These are phyloP conservation scores for Coemansia sp. DNA, from an alignment of 192 early-diverging fungal genomes.

Conservation along the genomic window DNA sequence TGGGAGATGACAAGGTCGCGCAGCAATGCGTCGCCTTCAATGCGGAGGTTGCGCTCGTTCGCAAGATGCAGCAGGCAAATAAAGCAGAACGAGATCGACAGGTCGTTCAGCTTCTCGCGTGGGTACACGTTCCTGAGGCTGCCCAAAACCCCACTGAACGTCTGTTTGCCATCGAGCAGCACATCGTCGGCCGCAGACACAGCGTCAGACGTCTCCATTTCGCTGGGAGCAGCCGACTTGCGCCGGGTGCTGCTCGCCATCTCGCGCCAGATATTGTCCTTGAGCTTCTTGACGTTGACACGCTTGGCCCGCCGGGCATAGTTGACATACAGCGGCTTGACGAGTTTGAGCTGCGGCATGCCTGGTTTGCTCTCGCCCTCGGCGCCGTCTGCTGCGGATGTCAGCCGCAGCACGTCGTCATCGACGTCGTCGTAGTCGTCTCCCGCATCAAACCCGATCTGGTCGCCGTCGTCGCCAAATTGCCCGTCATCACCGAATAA, in stretches of 20 bases:
- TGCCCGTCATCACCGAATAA: constrained; percentile 39
- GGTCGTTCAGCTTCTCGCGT: constrained; percentile 78
- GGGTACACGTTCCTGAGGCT: constrained; percentile 75
- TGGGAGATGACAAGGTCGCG: constrained; percentile 54
- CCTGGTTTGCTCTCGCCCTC: constrained; percentile 23
- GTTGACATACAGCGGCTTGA: constrained; percentile 70
- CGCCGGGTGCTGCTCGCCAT: constrained; percentile 43
- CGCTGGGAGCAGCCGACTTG: constrained; percentile 12
- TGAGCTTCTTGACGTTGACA: constrained; percentile 92
- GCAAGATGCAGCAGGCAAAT: constrained; percentile 96
- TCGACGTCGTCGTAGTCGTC: constrained; percentile 2
- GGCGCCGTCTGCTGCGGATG: not conserved
- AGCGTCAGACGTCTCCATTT: constrained; percentile 12
- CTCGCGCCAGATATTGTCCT: constrained; percentile 95
- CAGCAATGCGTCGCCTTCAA: constrained; percentile 57
- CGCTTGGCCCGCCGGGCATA: constrained; percentile 89
- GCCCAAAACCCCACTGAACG: constrained; percentile 74
- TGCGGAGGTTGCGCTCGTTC: constrained; percentile 83
- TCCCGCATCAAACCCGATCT: constrained; percentile 3
- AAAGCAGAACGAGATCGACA: constrained; percentile 96
- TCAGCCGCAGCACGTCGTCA: constrained; percentile 7
- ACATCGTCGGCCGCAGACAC: constrained; percentile 10
- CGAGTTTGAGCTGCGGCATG: constrained; percentile 62
- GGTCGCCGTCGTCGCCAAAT: constrained; percentile 30
- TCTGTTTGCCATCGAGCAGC: constrained; percentile 59